A percentile compares a stretch with the other conserved stretches of the same genome.
Evolutionary conservation across 192 early-diverging fungal genomes (phyloP).

Genomic region (Podila epicladia): DNA sequence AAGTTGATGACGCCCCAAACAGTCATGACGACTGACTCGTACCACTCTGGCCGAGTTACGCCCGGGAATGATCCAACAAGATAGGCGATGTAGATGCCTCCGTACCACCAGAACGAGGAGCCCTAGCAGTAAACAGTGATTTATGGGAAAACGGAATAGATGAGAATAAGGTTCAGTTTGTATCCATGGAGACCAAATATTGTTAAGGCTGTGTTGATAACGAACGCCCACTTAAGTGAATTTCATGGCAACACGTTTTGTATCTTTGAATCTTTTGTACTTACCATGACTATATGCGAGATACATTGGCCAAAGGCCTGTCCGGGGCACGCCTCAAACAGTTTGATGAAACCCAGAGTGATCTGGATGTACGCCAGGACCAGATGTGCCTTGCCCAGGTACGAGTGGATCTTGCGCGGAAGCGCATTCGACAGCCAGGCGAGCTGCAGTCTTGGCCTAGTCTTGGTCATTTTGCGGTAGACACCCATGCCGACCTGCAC

Average conservation of each 20-base stretch:
- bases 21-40: constrained; percentile 51
- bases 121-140: constrained; percentile 12
- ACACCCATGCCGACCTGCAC: constrained; percentile 47
- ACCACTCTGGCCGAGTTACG: constrained; percentile 49
- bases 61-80: constrained; percentile 53
- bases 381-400: constrained; percentile 37
- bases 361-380: constrained; percentile 47
- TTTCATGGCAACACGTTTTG: too few species aligned
- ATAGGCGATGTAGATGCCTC: constrained; percentile 55
- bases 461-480: constrained; percentile 36
- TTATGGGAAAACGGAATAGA: neutral
- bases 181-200: neutral
- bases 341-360: constrained; percentile 36
- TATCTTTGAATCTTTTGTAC: neutral
- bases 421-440: constrained; percentile 17
- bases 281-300: constrained; percentile 53
- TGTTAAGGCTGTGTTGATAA: too few species aligned
- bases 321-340: constrained; percentile 38
- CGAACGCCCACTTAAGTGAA: too few species aligned
- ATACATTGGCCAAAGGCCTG: constrained; percentile 47
- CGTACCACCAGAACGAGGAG: constrained; percentile 53
- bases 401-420: constrained; percentile 32
- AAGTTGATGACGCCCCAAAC: constrained; percentile 57
- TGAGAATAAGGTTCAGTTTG: too few species aligned
- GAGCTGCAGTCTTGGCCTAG: constrained; percentile 15